Percentiles rank a stretch among this genome's conserved stretches.
phyloP scores from a whole-genome alignment of 1,284 basidiomycete species.

The Schizophyllum commune region DNA sequence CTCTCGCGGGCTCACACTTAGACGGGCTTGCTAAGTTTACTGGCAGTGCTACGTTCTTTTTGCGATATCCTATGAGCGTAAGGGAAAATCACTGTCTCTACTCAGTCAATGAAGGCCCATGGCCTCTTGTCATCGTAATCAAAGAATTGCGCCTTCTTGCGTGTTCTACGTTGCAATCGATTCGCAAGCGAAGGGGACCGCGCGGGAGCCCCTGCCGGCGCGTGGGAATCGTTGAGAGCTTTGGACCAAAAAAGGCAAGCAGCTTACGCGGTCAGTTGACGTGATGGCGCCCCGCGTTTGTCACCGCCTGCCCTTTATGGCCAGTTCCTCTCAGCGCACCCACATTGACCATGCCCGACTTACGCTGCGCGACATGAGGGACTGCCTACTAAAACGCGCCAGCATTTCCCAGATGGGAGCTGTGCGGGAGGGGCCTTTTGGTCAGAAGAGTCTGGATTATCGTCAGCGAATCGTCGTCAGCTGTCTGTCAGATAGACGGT shows the following conservation, averaged over 20 bases:
- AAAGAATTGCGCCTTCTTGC: too few species aligned
- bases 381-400: background rate
- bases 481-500: too few species aligned
- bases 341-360: background rate
- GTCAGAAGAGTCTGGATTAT: background rate
- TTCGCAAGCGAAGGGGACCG: slow-evolving; percentile 23
- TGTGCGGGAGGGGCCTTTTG: background rate
- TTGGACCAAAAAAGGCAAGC: slow-evolving; percentile 2
- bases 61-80: too few species aligned
- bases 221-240: slow-evolving; percentile 1
- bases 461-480: background rate
- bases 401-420: background rate
- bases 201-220: slow-evolving; percentile 17
- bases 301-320: background rate
- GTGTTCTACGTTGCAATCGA: too few species aligned
- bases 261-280: background rate
- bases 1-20: too few species aligned
- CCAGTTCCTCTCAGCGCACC: background rate
- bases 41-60: too few species aligned
- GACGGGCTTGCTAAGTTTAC: too few species aligned
- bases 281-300: background rate
- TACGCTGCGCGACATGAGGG: background rate
- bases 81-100: too few species aligned
- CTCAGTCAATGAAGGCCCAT: too few species aligned
- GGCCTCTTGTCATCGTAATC: too few species aligned